These are phyloP conservation scores for Saccharomycopsis vini DNA, from an alignment of 805 yeast genomes.

Conservation along the genomic window DNA sequence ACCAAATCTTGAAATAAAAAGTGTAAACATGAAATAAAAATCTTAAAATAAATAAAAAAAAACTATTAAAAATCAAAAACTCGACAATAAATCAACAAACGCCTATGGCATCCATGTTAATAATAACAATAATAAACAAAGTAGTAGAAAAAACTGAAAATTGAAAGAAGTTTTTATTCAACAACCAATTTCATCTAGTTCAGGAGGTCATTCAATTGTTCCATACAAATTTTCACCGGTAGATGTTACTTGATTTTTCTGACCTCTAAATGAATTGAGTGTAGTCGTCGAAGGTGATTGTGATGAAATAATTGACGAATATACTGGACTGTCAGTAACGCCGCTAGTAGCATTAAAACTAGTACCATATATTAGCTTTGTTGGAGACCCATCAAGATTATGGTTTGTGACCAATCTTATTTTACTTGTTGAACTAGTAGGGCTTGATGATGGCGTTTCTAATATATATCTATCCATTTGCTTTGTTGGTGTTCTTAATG, in stretches of 20 bases:
- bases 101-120: no score
- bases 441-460: background rate
- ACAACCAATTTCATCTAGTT: background rate
- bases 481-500: background rate
- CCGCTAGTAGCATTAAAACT: slow-evolving; percentile 5
- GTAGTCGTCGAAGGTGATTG: no score
- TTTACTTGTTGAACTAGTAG: background rate
- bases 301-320: slow-evolving; percentile 11
- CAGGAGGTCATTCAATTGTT: background rate
- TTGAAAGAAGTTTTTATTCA: no score
- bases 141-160: background rate
- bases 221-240: background rate
- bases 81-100: no score
- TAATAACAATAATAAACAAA: no score
- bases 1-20: no score
- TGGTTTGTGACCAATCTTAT: background rate
- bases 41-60: no score
- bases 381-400: slow-evolving; percentile 5
- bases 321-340: slow-evolving; percentile 7
- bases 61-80: no score
- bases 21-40: no score
- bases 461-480: background rate
- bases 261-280: no score
- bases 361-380: slow-evolving; percentile 6
- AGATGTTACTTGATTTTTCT: background rate